Conservation (phyloP, 1,284 basidiomycete genomes). For the Peniophora sp. region DNA sequence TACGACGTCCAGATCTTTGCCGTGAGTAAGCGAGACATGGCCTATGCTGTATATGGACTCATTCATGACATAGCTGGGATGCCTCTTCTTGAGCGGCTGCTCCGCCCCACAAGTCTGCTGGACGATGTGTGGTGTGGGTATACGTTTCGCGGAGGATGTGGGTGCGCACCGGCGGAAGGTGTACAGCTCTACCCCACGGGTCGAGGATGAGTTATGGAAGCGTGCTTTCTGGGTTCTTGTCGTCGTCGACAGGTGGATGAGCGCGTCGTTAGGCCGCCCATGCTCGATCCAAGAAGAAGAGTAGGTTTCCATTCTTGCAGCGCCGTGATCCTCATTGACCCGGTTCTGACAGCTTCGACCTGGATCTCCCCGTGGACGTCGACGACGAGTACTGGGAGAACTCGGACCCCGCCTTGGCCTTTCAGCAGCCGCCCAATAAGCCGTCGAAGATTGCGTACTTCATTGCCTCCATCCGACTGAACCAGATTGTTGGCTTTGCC, state of each 20-base stretch:
- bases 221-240: conserved; percentile 75
- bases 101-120: conserved; percentile 64
- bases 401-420: conserved; percentile 31
- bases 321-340: not conserved
- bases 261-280: conserved; percentile 69
- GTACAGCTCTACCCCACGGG: conserved; percentile 26
- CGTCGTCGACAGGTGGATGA: conserved; percentile 54
- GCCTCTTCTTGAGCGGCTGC: conserved; percentile 42
- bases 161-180: conserved; percentile 52
- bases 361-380: conserved; percentile 50
- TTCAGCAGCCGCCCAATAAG: conserved; percentile 38
- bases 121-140: conserved; percentile 63
- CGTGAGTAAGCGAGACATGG: conserved; percentile 21
- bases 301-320: conserved; percentile 31
- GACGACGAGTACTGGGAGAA: conserved; percentile 60
- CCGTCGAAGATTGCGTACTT: conserved; percentile 42
- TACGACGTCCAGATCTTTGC: conserved; percentile 62
- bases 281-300: conserved; percentile 83
- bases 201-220: conserved; percentile 66
- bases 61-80: conserved; percentile 5
- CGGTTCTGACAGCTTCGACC: conserved; percentile 37
- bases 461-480: conserved; percentile 44
- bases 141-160: conserved; percentile 60
- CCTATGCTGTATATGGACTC: too few relatives aligned
- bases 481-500: conserved; percentile 47